These are phyloP conservation scores for Picea glauca DNA, from an alignment of 75 land plant species.

Conservation along the genomic window DNA sequence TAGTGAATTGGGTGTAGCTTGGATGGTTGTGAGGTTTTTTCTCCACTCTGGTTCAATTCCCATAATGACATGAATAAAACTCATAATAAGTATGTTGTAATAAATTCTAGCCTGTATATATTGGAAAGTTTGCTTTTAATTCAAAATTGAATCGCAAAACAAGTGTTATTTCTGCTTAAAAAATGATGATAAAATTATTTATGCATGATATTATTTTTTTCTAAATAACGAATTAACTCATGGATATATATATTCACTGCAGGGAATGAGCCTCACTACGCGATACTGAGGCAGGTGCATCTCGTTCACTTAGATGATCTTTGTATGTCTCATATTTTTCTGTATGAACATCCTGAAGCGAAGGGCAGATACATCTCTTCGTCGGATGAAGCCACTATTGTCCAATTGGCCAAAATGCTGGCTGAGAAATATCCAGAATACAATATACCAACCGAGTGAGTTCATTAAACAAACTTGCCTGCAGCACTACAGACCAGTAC, in stretches of 20 bases:
- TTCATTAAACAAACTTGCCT: background rate
- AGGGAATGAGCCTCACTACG: constrained; percentile 11
- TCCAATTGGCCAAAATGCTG: constrained; percentile 41
- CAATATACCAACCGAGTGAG: constrained; percentile 24
- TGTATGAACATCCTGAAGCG: constrained; percentile 64
- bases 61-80: too few species aligned
- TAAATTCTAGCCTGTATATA: too few species aligned
- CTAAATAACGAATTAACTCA: too few species aligned
- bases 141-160: too few species aligned
- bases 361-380: constrained; percentile 91
- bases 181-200: too few species aligned
- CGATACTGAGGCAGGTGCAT: constrained; percentile 18
- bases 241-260: background rate
- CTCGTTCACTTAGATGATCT: constrained; percentile 84
- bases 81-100: too few species aligned
- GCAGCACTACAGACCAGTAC: background rate
- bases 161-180: too few species aligned
- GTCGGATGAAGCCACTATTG: constrained; percentile 57
- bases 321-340: constrained; percentile 58
- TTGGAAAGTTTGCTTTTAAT: too few species aligned
- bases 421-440: constrained; percentile 30
- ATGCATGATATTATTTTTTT: too few species aligned
- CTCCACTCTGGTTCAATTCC: too few species aligned
- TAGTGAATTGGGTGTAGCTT: too few species aligned
- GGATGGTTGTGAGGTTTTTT: too few species aligned